These are phyloP conservation scores for Metschnikowia peoriensis DNA, from an alignment of 805 yeast species.

Conservation along the genomic window DNA sequence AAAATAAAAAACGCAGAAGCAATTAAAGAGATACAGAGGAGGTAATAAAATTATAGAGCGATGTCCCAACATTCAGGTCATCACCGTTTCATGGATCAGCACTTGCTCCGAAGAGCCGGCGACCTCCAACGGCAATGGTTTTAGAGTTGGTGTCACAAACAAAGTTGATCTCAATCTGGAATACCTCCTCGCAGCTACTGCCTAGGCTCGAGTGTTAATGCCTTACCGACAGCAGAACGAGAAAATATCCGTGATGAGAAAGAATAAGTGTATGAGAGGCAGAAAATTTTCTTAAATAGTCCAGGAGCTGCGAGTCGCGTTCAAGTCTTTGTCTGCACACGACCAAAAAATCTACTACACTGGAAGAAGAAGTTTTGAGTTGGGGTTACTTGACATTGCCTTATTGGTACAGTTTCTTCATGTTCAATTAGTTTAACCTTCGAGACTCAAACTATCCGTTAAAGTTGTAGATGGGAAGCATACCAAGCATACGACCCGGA, in stretches of 20 bases:
- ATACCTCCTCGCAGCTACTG: conserved; percentile 11
- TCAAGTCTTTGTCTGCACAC: conserved; percentile 4
- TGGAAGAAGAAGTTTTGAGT: not conserved
- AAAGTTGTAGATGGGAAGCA: too few species aligned
- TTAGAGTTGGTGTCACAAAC: conserved; percentile 63
- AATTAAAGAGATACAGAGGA: not conserved
- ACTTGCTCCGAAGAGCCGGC: conserved; percentile 55
- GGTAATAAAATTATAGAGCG: conserved; percentile 1
- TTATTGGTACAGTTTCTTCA: too few species aligned
- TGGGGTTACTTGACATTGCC: not conserved
- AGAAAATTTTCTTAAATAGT: not conserved
- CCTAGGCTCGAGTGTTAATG: conserved; percentile 19
- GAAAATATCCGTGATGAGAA: conserved; percentile 5
- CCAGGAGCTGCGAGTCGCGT: not conserved
- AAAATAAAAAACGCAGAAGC: not conserved
- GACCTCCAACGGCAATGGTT: conserved; percentile 98
- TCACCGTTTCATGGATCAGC: conserved; percentile 94
- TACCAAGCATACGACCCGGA: too few species aligned
- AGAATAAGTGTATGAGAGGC: not conserved
- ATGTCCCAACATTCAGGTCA: conserved; percentile 89
- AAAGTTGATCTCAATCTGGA: conserved; percentile 22
- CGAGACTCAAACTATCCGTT: too few species aligned
- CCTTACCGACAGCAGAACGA: conserved; percentile 11
- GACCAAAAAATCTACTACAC: not conserved
- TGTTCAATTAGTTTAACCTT: too few species aligned